These are phyloP conservation scores for Alloascoidea hylecoeti DNA, from an alignment of 805 yeast species.

Conservation along the genomic window DNA sequence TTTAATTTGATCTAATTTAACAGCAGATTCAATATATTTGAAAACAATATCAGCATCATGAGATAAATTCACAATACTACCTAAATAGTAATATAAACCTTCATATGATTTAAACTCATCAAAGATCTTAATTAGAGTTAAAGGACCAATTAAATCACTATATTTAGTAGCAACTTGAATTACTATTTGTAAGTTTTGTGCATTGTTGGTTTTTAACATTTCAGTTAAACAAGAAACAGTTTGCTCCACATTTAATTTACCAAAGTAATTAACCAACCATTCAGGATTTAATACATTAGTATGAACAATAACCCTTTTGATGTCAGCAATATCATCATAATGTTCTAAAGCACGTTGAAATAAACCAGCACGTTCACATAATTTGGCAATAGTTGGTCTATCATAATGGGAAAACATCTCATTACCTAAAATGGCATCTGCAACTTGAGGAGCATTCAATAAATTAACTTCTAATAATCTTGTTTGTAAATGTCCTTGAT, in stretches of 20 bases:
- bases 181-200: slow-evolving; percentile 82
- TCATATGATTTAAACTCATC: slow-evolving; percentile 89
- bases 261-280: slow-evolving; percentile 88
- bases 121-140: slow-evolving; percentile 73
- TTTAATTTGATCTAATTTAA: slow-evolving; percentile 75
- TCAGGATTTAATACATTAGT: slow-evolving; percentile 77
- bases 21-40: slow-evolving; percentile 92
- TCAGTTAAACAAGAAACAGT: slow-evolving; percentile 77
- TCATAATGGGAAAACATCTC: slow-evolving; percentile 93
- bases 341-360: slow-evolving; percentile 93
- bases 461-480: slow-evolving; percentile 85
- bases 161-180: slow-evolving; percentile 95
- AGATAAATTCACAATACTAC: slow-evolving; percentile 84
- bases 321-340: slow-evolving; percentile 88
- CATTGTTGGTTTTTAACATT: slow-evolving; percentile 64
- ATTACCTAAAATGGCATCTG: slow-evolving; percentile 95
- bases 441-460: slow-evolving; percentile 97
- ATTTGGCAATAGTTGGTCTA: slow-evolving; percentile 78
- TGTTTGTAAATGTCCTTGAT: slow-evolving; percentile 93
- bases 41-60: slow-evolving; percentile 92
- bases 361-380: slow-evolving; percentile 94
- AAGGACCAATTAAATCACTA: slow-evolving; percentile 85
- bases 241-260: slow-evolving; percentile 90
- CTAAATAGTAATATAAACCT: slow-evolving; percentile 88
- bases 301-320: slow-evolving; percentile 87